These are phyloP conservation scores for Metschnikowia peoriensis DNA, from an alignment of 805 yeast species.

Conservation along the genomic window DNA sequence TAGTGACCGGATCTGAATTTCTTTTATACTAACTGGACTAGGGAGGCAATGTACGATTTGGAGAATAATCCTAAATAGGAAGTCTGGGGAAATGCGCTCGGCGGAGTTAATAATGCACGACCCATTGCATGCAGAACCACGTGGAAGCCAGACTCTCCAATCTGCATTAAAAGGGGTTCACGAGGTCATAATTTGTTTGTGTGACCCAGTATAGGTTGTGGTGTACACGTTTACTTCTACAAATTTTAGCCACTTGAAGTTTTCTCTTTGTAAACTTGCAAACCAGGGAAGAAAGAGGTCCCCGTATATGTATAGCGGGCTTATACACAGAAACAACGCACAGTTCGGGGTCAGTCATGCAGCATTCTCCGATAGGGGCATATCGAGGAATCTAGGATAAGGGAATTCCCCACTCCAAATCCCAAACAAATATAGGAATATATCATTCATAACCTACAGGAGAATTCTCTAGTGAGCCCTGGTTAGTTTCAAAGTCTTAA, in stretches of 20 bases:
- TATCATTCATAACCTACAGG: not conserved
- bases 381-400: not conserved
- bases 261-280: no score
- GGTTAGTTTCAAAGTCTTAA: not conserved
- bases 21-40: slow-evolving; percentile 3
- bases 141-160: not conserved
- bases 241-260: no score
- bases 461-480: not conserved
- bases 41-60: not conserved
- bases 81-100: slow-evolving; percentile 13
- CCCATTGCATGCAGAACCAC: not conserved
- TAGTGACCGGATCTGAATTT: slow-evolving; percentile 4
- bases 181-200: no score
- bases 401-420: not conserved
- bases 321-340: not conserved
- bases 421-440: not conserved
- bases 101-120: slow-evolving; percentile 3
- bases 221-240: no score
- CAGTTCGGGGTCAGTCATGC: not conserved
- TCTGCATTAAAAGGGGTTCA: not conserved
- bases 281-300: not conserved
- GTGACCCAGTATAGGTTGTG: no score
- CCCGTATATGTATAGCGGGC: not conserved
- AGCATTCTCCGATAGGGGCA: not conserved
- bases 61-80: slow-evolving; percentile 7